A percentile compares a stretch with the other conserved stretches of the same genome.
These are phyloP conservation scores for Bipolaris sorokiniana DNA, from an alignment of 2,329 filamentous ascomycete genomes.

Conservation along the genomic window DNA sequence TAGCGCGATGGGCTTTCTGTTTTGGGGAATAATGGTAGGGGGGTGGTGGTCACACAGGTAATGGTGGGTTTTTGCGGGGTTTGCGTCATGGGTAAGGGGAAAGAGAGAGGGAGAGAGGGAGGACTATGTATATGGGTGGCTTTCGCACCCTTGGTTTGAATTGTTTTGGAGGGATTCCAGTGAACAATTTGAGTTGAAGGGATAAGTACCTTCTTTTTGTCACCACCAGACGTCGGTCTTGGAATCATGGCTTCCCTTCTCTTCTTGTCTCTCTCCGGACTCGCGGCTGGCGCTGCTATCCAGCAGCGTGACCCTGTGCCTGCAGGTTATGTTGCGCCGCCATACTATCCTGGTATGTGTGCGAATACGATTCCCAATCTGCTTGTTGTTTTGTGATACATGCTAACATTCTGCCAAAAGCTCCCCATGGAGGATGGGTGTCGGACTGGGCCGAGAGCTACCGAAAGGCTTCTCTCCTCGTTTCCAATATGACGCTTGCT, in stretches of 20 bases:
- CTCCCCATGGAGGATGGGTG: constrained; percentile 74
- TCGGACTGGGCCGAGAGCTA: constrained; percentile 73
- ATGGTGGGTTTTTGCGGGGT: constrained; percentile 17
- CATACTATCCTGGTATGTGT: constrained; percentile 68
- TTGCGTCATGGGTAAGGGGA: not conserved
- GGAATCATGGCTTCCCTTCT: constrained; percentile 32
- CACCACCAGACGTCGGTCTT: constrained; percentile 11
- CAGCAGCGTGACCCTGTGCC: constrained; percentile 43
- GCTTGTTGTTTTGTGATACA: not conserved
- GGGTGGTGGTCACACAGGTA: constrained; percentile 2
- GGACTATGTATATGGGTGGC: constrained; percentile 11
- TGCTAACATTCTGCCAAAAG: constrained; percentile 23
- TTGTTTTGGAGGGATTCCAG: too few species aligned
- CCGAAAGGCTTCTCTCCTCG: constrained; percentile 69
- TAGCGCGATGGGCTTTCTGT: constrained; percentile 11
- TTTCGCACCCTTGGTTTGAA: not conserved
- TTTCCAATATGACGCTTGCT: constrained; percentile 77
- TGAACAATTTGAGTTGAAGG: too few species aligned
- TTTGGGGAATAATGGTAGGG: constrained; percentile 1
- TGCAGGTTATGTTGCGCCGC: constrained; percentile 49
- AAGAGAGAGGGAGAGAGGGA: not conserved
- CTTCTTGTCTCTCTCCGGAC: constrained; percentile 29
- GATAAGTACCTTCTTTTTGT: not conserved
- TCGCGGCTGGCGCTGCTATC: constrained; percentile 33
- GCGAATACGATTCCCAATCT: not conserved